These are phyloP conservation scores for Trametes coccinea DNA, from an alignment of 768 basidiomycete species.

Conservation along the genomic window DNA sequence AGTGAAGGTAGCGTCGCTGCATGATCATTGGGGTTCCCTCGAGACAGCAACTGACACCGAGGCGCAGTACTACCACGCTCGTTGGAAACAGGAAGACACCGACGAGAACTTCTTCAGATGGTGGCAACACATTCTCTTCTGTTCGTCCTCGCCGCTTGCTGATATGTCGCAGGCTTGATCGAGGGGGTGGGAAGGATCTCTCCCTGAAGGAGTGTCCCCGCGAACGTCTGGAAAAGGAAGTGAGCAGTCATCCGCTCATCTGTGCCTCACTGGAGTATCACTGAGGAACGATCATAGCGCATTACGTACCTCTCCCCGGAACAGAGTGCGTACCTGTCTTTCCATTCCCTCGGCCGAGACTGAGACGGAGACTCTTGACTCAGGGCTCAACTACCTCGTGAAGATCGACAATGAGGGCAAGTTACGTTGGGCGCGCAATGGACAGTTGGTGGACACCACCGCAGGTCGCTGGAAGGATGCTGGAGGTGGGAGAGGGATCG, in stretches of 20 bases:
- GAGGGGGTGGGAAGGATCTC: slow-evolving; percentile 56
- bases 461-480: slow-evolving; percentile 64
- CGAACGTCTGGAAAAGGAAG: slow-evolving; percentile 62
- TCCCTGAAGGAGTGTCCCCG: slow-evolving; percentile 60
- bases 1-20: slow-evolving; percentile 42
- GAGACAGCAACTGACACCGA: not conserved
- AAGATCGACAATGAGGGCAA: slow-evolving; percentile 54
- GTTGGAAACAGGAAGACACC: slow-evolving; percentile 61
- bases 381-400: slow-evolving; percentile 66
- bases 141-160: not conserved
- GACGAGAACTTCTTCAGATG: slow-evolving; percentile 68
- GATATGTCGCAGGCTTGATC: slow-evolving; percentile 53
- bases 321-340: slow-evolving; percentile 42
- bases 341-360: not conserved
- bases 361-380: not conserved
- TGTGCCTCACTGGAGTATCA: slow-evolving; percentile 1
- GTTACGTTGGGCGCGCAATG: slow-evolving; percentile 58
- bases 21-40: not conserved
- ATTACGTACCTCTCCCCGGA: slow-evolving; percentile 46
- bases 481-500: slow-evolving; percentile 54
- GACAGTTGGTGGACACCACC: slow-evolving; percentile 60
- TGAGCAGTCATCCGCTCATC: slow-evolving; percentile 13
- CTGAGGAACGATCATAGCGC: slow-evolving; percentile 32
- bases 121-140: slow-evolving; percentile 31
- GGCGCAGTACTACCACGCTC: slow-evolving; percentile 54